Evolutionary conservation across 1,284 basidiomycete species (phyloP).

Genomic region (Cutaneotrichosporon spelunceum): DNA sequence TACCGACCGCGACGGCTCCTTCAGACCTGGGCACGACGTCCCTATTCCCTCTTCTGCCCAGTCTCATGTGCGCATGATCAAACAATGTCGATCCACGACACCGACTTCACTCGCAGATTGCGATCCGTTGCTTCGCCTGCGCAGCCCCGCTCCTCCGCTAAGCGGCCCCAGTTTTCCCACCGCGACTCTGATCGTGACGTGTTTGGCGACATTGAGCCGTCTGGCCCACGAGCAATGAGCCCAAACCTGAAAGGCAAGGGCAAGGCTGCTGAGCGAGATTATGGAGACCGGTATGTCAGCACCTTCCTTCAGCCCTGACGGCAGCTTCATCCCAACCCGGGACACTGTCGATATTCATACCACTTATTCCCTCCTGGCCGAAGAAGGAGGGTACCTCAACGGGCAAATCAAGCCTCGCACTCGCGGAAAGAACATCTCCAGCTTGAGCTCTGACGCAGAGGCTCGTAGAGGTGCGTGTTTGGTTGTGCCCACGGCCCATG

Average conservation of each 20-base stretch:
- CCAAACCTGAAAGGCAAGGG: constrained; percentile 28
- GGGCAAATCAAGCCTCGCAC: constrained; percentile 33
- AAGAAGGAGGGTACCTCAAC: constrained; percentile 30
- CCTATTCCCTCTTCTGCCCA: not conserved
- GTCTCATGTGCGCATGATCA: constrained; percentile 13
- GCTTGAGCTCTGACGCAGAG: constrained; percentile 48
- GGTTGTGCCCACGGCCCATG: not conserved
- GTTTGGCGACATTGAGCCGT: constrained; percentile 32
- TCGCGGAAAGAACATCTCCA: constrained; percentile 42
- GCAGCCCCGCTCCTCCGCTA: constrained; percentile 15
- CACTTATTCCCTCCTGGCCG: constrained; percentile 54
- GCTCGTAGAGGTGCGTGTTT: constrained; percentile 45
- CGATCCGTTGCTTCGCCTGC: constrained; percentile 27
- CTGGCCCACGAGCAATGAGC: constrained; percentile 28
- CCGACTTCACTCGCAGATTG: constrained; percentile 40
- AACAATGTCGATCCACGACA: constrained; percentile 35
- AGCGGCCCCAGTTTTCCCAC: constrained; percentile 4
- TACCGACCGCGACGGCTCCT: not conserved
- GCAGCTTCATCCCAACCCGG: constrained; percentile 57
- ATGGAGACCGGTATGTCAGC: constrained; percentile 50
- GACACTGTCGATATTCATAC: constrained; percentile 55
- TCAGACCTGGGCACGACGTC: not conserved
- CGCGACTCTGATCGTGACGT: constrained; percentile 29
- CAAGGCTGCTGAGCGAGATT: constrained; percentile 44
- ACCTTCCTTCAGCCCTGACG: not conserved